Base-by-base conservation (phyloP, 768 basidiomycete genomes). In the Kondoa malvinella region DNA sequence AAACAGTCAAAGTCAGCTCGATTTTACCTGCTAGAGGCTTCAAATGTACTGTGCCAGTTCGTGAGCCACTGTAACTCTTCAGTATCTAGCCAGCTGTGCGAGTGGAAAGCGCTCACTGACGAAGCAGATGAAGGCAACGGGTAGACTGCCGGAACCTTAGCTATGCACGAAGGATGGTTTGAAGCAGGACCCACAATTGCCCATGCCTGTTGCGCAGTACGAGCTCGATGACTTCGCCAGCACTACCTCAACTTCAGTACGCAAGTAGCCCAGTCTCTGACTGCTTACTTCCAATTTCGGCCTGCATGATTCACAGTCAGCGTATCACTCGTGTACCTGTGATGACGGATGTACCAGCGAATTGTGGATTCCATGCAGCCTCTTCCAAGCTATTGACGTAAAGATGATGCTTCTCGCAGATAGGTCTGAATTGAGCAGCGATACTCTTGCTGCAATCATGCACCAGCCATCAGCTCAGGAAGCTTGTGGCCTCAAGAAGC, bases 381-480 rank as follows among this genome's bases (percentile, higher is more conserved):
- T 63, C 27, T 33, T 30, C 61, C 8, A 63, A 33, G 32, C 29
- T 3, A 32, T 63, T 63, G 61, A 63, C 61, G 29, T 63, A 34
- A 30, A 63, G 12, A 21, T 63, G 27, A 32, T 63, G 27, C 29
- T 63, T 63, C 27, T 63, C 33, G 61, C 15, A 63, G n/a, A 63
- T 32, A 33, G 61, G 61, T 33, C 31, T 63, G 61, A 63, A 27
- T n/a, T 63, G 61, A 63, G 61, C 61, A 17, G 61, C 61, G n/a
- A 63, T 17, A 50, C 12, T 21, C 40, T 21, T 50, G 8, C n/a
- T n/a, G n/a, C n/a, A n/a, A n/a, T n/a, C n/a, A n/a, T n/a, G n/a
- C n/a, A n/a, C n/a, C n/a, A n/a, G n/a, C n/a, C n/a, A n/a, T n/a
- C n/a, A n/a, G n/a, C n/a, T n/a, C n/a, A n/a, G n/a, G n/a, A n/a